Conservation (phyloP, 805 yeast species). For the Ogataea saltuana region DNA sequence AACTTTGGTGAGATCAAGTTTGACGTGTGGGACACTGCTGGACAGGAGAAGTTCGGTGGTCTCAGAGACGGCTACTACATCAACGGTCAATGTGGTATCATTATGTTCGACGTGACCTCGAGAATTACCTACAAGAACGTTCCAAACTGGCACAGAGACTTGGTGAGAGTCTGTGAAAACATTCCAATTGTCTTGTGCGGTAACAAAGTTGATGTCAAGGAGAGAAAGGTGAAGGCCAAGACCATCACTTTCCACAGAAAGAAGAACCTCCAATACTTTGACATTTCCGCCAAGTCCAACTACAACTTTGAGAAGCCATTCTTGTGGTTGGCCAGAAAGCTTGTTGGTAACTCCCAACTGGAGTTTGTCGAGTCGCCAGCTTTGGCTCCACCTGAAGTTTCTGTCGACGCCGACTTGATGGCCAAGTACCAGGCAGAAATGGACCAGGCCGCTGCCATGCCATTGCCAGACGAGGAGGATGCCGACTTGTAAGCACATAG, state of each 20-base stretch:
- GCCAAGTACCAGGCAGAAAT: slow-evolving; percentile 98
- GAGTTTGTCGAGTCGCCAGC: slow-evolving; percentile 99
- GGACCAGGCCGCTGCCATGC: slow-evolving; percentile 99
- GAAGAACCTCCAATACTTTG: slow-evolving; percentile 99
- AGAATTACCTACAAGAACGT: slow-evolving; percentile 99
- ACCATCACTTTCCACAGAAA: slow-evolving; percentile 99
- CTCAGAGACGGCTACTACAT: slow-evolving; percentile 99
- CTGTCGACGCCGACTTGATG: slow-evolving; percentile 95
- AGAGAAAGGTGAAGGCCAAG: slow-evolving; percentile 99
- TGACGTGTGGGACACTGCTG: slow-evolving; percentile 99
- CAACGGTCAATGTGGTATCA: slow-evolving; percentile 99
- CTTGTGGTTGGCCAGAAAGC: slow-evolving; percentile 99
- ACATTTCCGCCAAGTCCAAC: slow-evolving; percentile 98
- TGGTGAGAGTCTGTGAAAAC: slow-evolving; percentile 99
- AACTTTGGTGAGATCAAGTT: slow-evolving; percentile 98
- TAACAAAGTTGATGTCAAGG: slow-evolving; percentile 99
- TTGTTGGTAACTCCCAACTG: slow-evolving; percentile 96
- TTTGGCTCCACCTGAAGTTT: slow-evolving; percentile 99
- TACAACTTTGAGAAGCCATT: slow-evolving; percentile 99
- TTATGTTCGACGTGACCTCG: slow-evolving; percentile 99
- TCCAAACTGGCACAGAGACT: slow-evolving; percentile 99
- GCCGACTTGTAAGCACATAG: slow-evolving; percentile 78
- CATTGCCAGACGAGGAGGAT: slow-evolving; percentile 99
- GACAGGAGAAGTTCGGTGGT: slow-evolving; percentile 99
- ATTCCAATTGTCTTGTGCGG: slow-evolving; percentile 99